Evolutionary conservation across 306 rosid species (phyloP), one percentile per base, ranked within the genome.

Genomic region (Senna siamea): DNA sequence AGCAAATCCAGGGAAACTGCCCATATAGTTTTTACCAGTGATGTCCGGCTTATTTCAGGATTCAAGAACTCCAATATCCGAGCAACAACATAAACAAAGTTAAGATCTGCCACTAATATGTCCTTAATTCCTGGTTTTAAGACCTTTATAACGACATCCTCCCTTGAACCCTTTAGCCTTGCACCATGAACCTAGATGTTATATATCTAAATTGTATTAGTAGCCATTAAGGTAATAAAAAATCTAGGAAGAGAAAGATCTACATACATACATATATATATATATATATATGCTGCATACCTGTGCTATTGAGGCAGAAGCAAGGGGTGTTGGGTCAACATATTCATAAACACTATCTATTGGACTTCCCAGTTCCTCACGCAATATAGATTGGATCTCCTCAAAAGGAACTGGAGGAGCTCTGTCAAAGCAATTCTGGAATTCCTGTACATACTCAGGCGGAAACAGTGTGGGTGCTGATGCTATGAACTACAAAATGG

Each of bases 271-370:
- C n/a, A 26, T 26, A 26, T 26, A 26, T 26, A 26, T 26, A 26
- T 26, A 26, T 26, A 74, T 68, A 74, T 22, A 18, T 70, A 54
- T 15, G 66, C 28, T 22, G 52, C 57, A 26, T 71, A 91, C 97
- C 88, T 91, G 97, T 69, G 98, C 98, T 85, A 94, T 84, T 23
- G 98, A 94, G 74, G 98, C 98, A 19, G 95, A 94, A 81, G 98
- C 97, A 77, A 94, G 35, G 18, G 98, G 98, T 43, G 78, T 83
- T 53, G 97, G 96, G 67, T 93, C 93, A 58, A 93, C 83, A 71
- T 89, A 91, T 77, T 91, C 97, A 20, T 85, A 93, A 75, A 91
- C 86, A 75, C 90, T 89, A 66, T 91, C 98, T 47, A 93, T 85
- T 54, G 98, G 93, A 81, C 83, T 87, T 69, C 96, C 91, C 64